Base-by-base conservation (phyloP, 495 filamentous ascomycete genomes). In the Chlorociboria aeruginascens region DNA sequence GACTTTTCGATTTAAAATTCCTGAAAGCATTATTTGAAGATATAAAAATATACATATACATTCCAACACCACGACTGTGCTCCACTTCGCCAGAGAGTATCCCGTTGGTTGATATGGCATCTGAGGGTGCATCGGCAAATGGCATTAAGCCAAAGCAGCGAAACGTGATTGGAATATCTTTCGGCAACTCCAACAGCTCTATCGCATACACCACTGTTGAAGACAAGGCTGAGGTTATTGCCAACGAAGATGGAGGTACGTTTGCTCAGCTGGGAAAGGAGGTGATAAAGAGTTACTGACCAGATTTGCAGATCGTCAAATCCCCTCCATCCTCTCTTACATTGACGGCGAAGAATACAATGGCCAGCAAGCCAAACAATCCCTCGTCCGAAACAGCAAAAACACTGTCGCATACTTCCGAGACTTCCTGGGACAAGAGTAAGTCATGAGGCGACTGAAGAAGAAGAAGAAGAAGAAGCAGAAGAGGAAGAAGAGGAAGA, bases 181-280 rank as follows among this genome's bases (percentile, higher is more conserved):
- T 97, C 72, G 93, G 92, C 65, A 98, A 98, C 69, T 86, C 86
- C 42, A 92, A 88, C 75, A 95, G 90, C 69, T 95, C 88, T 44
- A 97, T 98, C 69, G 92, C 89, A 54, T 83, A 79, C 60, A 87
- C 89, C 31, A 76, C 81, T 38, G 64, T 64, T 72, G 92, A 97
- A 57, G 90, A 89, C 65, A 94, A 90, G 69, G 82, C 88, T 52
- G 88, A 95, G 63, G 90, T 98, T 58, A 97, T 98, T 66, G 92
- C 93, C 49, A 97, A 98, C 68, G 93, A 98, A 68, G 92, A 97
- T 67, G 92, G 92, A 77, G 88, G 88, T 92, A 62, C 62, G 81
- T 55, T 25, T 11, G 16, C 49, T 41, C 50, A 43, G 42, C 39
- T 46, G 29, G 34, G 16, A 45, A 39, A 49, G n/a, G 14, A 37